Evolutionary conservation across 108 stramenopile genomes (phyloP).

Genomic region (Nannochloropsis salina): DNA sequence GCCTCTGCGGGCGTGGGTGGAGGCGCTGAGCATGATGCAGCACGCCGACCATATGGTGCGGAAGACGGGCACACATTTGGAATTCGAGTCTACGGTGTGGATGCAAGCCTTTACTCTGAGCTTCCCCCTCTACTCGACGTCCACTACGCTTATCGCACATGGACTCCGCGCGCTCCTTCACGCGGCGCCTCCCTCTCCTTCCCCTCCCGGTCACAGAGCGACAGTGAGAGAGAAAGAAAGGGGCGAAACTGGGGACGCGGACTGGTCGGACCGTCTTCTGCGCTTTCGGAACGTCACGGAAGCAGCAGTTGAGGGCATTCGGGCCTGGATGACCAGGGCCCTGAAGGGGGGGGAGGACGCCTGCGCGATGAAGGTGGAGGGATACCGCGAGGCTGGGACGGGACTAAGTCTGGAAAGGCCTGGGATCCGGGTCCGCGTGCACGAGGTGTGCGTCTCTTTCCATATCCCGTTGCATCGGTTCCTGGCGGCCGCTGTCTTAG

Average conservation of each 20-base stretch:
- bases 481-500: conserved; percentile 20
- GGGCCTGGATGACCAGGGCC: background rate
- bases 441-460: conserved; percentile 28
- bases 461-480: conserved; percentile 54
- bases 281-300: background rate
- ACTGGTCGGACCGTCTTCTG: background rate
- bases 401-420: background rate
- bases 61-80: background rate
- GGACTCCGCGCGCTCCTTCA: background rate
- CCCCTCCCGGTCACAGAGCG: background rate
- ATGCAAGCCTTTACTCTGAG: conserved; percentile 2
- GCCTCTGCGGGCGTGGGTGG: conserved; percentile 2
- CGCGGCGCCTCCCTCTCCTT: background rate
- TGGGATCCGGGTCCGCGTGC: conserved; percentile 25
- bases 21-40: background rate
- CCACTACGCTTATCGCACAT: background rate
- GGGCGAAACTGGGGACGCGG: background rate
- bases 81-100: background rate
- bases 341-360: background rate
- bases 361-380: background rate
- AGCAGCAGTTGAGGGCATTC: background rate
- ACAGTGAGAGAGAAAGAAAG: background rate
- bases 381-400: background rate
- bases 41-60: background rate
- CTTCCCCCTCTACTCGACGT: conserved; percentile 6